phyloP scores from a whole-genome alignment of 805 yeast genomes.

The Zygoascus tannicola region DNA sequence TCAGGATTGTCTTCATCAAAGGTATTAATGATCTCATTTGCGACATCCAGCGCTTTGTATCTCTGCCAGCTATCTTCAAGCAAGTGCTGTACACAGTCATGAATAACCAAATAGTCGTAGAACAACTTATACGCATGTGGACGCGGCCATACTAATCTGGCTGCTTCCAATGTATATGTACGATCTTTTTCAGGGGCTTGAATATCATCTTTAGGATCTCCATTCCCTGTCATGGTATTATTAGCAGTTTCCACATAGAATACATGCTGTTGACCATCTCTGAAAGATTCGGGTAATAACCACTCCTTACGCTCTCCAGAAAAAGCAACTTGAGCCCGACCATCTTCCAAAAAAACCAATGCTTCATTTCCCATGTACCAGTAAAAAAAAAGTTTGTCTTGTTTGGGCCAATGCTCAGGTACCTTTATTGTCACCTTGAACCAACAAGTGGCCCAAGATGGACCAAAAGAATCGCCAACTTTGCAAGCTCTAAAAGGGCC shows the following conservation, averaged over 20 bases:
- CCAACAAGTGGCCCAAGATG: constrained; percentile 96
- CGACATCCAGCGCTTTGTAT: constrained; percentile 66
- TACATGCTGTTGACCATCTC: constrained; percentile 40
- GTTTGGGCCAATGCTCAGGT: constrained; percentile 40
- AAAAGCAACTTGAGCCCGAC: constrained; percentile 68
- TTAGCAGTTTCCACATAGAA: constrained; percentile 84
- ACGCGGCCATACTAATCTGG: constrained; percentile 77
- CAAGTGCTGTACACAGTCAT: constrained; percentile 83
- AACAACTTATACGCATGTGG: constrained; percentile 62
- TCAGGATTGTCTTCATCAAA: constrained; percentile 60
- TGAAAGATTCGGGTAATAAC: constrained; percentile 49
- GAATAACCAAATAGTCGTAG: constrained; percentile 74
- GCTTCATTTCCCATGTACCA: constrained; percentile 88
- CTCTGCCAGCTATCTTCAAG: constrained; percentile 67
- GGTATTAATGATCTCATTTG: constrained; percentile 69
- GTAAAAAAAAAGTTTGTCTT: constrained; percentile 50
- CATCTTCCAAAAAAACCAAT: constrained; percentile 59
- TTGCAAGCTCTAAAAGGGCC: constrained; percentile 32
- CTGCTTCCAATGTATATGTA: constrained; percentile 51
- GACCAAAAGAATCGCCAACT: constrained; percentile 73
- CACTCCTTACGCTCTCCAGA: constrained; percentile 75
- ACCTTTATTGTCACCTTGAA: constrained; percentile 55
- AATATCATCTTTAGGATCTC: constrained; percentile 35
- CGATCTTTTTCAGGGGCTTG: constrained; percentile 61
- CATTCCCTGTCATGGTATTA: constrained; percentile 86